Conservation (phyloP, 2,329 filamentous ascomycete genomes). For the Myriangium duriaei region DNA sequence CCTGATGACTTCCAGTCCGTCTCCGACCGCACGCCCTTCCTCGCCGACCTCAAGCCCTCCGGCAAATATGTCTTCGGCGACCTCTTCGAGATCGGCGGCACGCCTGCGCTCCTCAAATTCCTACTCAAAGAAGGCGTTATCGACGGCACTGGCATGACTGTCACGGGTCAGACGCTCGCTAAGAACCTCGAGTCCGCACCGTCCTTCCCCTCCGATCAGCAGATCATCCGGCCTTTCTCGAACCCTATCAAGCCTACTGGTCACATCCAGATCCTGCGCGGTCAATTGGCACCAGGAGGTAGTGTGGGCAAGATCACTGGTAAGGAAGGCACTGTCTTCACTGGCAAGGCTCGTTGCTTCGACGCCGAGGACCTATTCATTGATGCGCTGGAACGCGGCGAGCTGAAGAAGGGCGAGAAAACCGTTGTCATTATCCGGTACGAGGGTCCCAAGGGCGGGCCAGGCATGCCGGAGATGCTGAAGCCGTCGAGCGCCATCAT, state of each 20-base stretch:
- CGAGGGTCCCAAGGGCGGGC: constrained; percentile 78
- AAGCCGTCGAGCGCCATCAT: constrained; percentile 82
- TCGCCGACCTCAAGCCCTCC: constrained; percentile 40
- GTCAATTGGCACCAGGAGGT: constrained; percentile 56
- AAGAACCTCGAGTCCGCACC: constrained; percentile 42
- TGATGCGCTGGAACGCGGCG: constrained; percentile 50
- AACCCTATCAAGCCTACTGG: constrained; percentile 60
- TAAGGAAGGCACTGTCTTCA: constrained; percentile 57
- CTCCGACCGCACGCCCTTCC: constrained; percentile 37
- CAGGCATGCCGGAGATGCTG: constrained; percentile 92
- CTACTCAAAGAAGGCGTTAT: constrained; percentile 37
- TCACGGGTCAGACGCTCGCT: constrained; percentile 38
- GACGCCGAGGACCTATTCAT: constrained; percentile 60
- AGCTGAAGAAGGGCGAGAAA: constrained; percentile 64
- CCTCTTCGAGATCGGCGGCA: constrained; percentile 41
- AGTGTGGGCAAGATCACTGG: constrained; percentile 66
- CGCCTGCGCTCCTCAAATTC: constrained; percentile 38
- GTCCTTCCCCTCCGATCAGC: constrained; percentile 55
- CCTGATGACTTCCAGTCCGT: constrained; percentile 41
- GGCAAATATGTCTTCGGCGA: constrained; percentile 48
- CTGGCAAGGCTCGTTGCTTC: constrained; percentile 57
- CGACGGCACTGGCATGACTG: constrained; percentile 36
- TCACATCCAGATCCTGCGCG: constrained; percentile 61
- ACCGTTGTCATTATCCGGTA: constrained; percentile 66
- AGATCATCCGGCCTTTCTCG: constrained; percentile 55